Evolutionary conservation across 257 asterid genomes (phyloP), one percentile per base, ranked within the genome.

Genomic region (Nicotiana benthamiana): DNA sequence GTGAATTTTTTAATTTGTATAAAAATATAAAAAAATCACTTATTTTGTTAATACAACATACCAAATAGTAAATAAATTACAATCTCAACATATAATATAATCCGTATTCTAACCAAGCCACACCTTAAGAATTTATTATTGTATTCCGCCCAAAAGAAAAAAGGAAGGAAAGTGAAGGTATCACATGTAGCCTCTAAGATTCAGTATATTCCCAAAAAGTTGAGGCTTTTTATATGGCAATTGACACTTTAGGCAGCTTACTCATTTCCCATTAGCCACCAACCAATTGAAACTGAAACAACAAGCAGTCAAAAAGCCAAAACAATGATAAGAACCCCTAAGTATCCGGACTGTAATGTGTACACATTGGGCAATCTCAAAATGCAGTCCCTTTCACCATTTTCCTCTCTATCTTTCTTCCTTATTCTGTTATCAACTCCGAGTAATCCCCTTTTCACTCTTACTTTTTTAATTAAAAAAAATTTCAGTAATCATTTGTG

Each of bases 351-450:
- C n/a, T 20, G 76, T 68, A n/a, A 18, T 10, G n/a, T 32, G 4
- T 32, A 66, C 4, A 65, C 2, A 1, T 30, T 65, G 51, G 48
- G 51, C 77, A 60, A 20, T 18, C 13, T 54, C 80, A 87, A 90
- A 88, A 91, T 93, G 93, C 88, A 86, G 79, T 86, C 85, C 82
- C 84, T 86, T 75, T 80, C 85, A 59, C 72, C 86, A 75, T 84
- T 53, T 68, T 75, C 90, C 22, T 60, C 62, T 74, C 83, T 72
- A 9, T 53, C 59, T 79, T 81, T 83, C 85, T 53, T 85, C 7
- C 30, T 84, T 57, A 26, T 84, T 53, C 82, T 90, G 30, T 64
- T 86, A 20, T 53, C 83, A 57, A 60, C 64, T 43, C 74, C 68
- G 68, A 78, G 97, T 90, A 85, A 52, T 15, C 12, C 27, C 74